These are phyloP conservation scores for Chaetomium olivaceum DNA, from an alignment of 2,329 filamentous ascomycete genomes.

Conservation along the genomic window DNA sequence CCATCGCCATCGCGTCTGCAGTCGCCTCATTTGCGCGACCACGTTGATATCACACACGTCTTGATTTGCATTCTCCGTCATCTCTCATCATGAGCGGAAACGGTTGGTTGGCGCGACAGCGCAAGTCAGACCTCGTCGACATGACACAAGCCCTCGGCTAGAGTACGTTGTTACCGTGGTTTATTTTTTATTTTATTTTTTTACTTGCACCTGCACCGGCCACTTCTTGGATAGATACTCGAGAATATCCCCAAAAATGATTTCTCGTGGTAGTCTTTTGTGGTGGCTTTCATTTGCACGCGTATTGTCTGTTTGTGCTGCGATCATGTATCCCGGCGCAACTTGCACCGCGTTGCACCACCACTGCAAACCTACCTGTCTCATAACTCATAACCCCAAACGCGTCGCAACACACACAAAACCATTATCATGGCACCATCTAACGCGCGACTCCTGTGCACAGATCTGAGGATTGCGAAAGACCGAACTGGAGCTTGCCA, in stretches of 20 bases:
- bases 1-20: conserved; percentile 34
- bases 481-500: conserved; percentile 71
- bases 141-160: conserved; percentile 71
- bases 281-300: background rate
- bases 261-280: background rate
- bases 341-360: conserved; percentile 10
- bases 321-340: too few species aligned
- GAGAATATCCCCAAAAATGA: background rate
- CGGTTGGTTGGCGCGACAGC: conserved; percentile 77
- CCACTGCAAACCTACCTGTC: background rate
- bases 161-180: conserved; percentile 60
- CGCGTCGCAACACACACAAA: conserved; percentile 10
- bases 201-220: background rate
- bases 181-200: too few species aligned
- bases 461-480: conserved; percentile 75
- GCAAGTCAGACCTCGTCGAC: conserved; percentile 76
- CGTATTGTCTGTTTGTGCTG: conserved; percentile 7
- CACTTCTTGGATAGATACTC: background rate
- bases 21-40: conserved; percentile 40
- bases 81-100: conserved; percentile 43
- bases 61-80: conserved; percentile 15
- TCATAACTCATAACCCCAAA: conserved; percentile 8
- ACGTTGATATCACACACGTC: conserved; percentile 32
- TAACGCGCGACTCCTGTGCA: conserved; percentile 27
- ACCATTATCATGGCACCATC: background rate